Evolutionary conservation across 441 rosid genomes (phyloP), one percentile per base, ranked within the genome.

Genomic region (Gossypium schwendimanii): DNA sequence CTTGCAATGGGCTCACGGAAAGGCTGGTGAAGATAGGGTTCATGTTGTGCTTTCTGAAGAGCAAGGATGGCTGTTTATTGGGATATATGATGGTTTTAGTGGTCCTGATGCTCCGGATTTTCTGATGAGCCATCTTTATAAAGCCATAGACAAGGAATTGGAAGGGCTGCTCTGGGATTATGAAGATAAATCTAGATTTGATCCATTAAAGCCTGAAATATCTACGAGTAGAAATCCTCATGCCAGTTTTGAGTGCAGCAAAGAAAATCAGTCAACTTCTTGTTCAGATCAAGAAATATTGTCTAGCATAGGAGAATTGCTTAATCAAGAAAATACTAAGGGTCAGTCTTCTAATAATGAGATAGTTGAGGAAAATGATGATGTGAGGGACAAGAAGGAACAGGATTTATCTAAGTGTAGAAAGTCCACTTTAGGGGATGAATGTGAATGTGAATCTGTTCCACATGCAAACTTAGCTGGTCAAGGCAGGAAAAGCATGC

Each of bases 1-100:
- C 85, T 82, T 93, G 83, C 98, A 93, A 76, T 93, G 98, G 98
- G 98, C 98, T 79, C 98, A 93, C 76, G 98, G 98, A 77, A 93
- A 86, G 86, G 98, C 98, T 54, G 98, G 98, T 59, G 98, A 93
- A 84, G 98, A 93, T 72, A 87, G 97, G 79, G 93, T 91, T 72
- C 98, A 93, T 74, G 96, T 93, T 39, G 98, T 93, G 81, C 91
- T 93, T 73, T 93, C 97, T 36, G 98, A 93, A 78, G 96, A 93
- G 75, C 98, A 93, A 76, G 97, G 98, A 73, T 93, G 98, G 98
- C 80, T 93, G 66, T 93, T 85, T 81, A 86, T 91, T 15, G 98
- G 96, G 63, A 93, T 93, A 76, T 93, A 93, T 82, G 98, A 93
- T 81, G 98, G 98, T 65, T 93, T 93, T 79, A 93, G 93, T 74